phyloP scores from a whole-genome alignment of 208 protist genomes.

The Leishmania turanica region DNA sequence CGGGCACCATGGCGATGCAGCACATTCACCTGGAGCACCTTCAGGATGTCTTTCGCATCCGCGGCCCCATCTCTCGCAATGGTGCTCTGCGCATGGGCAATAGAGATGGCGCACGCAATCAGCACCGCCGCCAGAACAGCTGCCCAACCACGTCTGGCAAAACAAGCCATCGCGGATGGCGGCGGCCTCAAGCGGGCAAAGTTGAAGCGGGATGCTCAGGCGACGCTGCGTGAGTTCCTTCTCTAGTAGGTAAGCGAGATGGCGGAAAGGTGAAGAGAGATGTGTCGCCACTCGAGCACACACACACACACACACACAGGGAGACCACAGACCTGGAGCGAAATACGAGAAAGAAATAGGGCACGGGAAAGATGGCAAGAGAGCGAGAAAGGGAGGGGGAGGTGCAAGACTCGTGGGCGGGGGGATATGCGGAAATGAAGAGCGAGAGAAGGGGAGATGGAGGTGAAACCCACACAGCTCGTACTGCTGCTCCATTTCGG shows the following conservation, averaged over 20 bases:
- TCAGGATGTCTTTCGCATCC: not conserved
- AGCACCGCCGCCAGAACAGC: constrained; percentile 14
- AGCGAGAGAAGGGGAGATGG: not conserved
- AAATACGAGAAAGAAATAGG: not conserved
- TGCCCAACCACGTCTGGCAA: constrained; percentile 23
- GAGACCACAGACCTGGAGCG: not conserved
- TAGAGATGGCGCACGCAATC: constrained; percentile 17
- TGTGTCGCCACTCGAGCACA: not conserved
- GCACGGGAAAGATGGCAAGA: constrained; percentile 2
- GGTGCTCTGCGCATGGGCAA: constrained; percentile 2
- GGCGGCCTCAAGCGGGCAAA: not conserved
- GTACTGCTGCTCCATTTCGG: not conserved
- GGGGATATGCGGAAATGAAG: not conserved
- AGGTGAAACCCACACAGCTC: not conserved
- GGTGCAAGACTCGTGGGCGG: not conserved
- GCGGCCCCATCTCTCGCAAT: not conserved
- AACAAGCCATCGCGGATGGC: not conserved
- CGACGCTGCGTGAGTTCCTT: not conserved
- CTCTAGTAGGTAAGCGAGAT: not conserved
- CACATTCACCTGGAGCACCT: constrained; percentile 40
- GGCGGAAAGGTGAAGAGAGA: not conserved
- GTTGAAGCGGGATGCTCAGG: not conserved
- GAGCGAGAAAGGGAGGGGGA: not conserved
- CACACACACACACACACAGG: not conserved
- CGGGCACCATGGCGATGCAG: constrained; percentile 69